These are phyloP conservation scores for Angophora floribunda DNA, from an alignment of 345 rosid species.

Conservation along the genomic window DNA sequence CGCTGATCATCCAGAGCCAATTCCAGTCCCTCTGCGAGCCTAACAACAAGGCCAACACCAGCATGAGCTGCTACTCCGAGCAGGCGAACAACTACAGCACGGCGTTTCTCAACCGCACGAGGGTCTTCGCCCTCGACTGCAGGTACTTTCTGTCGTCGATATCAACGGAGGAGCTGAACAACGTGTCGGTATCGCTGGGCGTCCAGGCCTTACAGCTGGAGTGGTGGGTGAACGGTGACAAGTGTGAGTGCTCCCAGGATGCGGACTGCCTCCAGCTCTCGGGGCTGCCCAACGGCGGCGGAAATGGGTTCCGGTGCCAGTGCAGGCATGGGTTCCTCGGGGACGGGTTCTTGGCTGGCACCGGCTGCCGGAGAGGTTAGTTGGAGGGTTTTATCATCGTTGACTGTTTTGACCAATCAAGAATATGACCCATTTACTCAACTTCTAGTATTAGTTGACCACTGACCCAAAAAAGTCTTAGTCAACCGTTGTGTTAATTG, in stretches of 20 bases:
- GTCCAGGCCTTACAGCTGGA: conserved; percentile 25
- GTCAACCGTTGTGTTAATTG: no score
- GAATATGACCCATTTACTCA: neutral
- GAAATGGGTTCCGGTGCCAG: neutral
- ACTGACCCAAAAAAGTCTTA: no score
- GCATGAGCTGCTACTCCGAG: conserved; percentile 25
- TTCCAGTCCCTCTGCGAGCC: conserved; percentile 9
- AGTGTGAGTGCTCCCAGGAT: conserved; percentile 30
- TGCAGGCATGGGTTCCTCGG: conserved; percentile 7
- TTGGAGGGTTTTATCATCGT: neutral
- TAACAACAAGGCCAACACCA: neutral
- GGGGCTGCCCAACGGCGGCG: conserved; percentile 1
- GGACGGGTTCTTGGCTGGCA: conserved; percentile 32
- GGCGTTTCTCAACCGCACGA: conserved; percentile 5
- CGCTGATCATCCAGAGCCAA: conserved; percentile 10
- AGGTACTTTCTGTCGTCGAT: conserved; percentile 37
- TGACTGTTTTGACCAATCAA: neutral
- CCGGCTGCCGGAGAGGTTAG: conserved; percentile 56
- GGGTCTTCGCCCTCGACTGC: conserved; percentile 12
- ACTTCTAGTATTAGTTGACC: no score
- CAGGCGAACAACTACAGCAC: neutral
- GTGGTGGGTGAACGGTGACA: conserved; percentile 53
- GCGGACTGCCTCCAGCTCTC: conserved; percentile 14
- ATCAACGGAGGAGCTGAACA: conserved; percentile 1
- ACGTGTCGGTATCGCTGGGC: conserved; percentile 16